phyloP scores from a whole-genome alignment of 2,329 filamentous ascomycete species.

The Aspergillus ochraceus region DNA sequence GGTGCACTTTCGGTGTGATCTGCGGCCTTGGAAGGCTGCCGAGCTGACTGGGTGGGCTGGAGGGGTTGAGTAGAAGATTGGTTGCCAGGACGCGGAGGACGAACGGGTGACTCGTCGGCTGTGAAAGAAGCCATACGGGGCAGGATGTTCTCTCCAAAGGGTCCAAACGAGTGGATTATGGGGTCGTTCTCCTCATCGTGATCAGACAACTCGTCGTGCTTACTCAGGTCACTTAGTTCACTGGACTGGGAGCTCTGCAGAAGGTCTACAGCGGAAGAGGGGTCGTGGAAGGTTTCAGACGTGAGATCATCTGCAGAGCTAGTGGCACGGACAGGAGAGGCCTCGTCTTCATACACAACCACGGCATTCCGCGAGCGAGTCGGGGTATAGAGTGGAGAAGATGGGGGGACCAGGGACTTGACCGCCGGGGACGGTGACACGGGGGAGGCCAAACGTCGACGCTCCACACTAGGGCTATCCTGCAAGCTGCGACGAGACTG shows the following conservation, averaged over 20 bases:
- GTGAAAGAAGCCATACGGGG: conserved; percentile 76
- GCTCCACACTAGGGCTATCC: conserved; percentile 57
- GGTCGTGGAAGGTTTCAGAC: conserved; percentile 35
- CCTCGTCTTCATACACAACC: conserved; percentile 72
- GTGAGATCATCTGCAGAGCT: conserved; percentile 23
- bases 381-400: conserved; percentile 44
- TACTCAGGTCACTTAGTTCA: conserved; percentile 35
- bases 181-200: conserved; percentile 94
- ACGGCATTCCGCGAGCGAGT: conserved; percentile 46
- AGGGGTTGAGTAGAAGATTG: conserved; percentile 32
- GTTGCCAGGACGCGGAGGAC: conserved; percentile 32
- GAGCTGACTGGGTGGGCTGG: conserved; percentile 32
- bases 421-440: conserved; percentile 68
- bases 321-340: conserved; percentile 53
- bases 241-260: conserved; percentile 35
- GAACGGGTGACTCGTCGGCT: conserved; percentile 63
- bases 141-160: conserved; percentile 83
- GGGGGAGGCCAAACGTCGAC: conserved; percentile 68
- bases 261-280: conserved; percentile 29
- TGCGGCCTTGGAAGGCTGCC: conserved; percentile 25
- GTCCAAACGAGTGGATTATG: conserved; percentile 86
- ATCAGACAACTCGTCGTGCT: conserved; percentile 68
- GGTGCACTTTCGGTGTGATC: conserved; percentile 18
- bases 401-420: conserved; percentile 45
- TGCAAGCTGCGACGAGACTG: conserved; percentile 29